A percentile compares a stretch with the other conserved stretches of the same genome.
Evolutionary conservation across 345 rosid species (phyloP).

Genomic region (Melastoma malabathricum): DNA sequence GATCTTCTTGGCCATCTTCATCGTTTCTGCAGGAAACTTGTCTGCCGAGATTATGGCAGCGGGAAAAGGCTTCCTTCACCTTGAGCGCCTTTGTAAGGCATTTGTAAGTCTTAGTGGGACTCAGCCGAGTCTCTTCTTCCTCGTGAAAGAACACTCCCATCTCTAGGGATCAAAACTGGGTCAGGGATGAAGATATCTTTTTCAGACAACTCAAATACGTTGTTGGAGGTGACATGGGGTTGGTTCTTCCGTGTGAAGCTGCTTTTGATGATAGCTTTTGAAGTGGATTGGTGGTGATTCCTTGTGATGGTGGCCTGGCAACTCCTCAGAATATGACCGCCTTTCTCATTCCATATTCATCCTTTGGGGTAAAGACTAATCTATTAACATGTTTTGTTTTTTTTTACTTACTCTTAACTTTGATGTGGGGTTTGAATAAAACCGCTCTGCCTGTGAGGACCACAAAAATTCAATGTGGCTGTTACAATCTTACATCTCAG

Average conservation of each 20-base stretch:
- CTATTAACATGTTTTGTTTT: conserved; percentile 9
- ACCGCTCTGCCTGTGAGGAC: too few species aligned
- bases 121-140: conserved; percentile 19
- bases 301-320: conserved; percentile 29
- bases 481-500: too few species aligned
- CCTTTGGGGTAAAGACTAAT: conserved; percentile 61
- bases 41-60: conserved; percentile 25
- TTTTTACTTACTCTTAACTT: neutral
- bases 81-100: conserved; percentile 30
- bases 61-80: conserved; percentile 32
- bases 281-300: neutral
- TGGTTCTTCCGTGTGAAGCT: neutral
- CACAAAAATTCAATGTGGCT: too few species aligned
- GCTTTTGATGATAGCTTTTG: conserved; percentile 5
- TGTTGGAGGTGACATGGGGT: neutral
- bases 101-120: conserved; percentile 30
- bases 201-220: too few species aligned
- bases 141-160: conserved; percentile 54
- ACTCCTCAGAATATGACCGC: conserved; percentile 17
- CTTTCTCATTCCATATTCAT: conserved; percentile 5
- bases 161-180: conserved; percentile 1
- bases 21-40: conserved; percentile 21
- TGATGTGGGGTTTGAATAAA: too few species aligned
- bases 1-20: conserved; percentile 11
- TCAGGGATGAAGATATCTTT: neutral